These are phyloP conservation scores for Apiotrichum sp. DNA, from an alignment of 1,284 basidiomycete species.

Conservation along the genomic window DNA sequence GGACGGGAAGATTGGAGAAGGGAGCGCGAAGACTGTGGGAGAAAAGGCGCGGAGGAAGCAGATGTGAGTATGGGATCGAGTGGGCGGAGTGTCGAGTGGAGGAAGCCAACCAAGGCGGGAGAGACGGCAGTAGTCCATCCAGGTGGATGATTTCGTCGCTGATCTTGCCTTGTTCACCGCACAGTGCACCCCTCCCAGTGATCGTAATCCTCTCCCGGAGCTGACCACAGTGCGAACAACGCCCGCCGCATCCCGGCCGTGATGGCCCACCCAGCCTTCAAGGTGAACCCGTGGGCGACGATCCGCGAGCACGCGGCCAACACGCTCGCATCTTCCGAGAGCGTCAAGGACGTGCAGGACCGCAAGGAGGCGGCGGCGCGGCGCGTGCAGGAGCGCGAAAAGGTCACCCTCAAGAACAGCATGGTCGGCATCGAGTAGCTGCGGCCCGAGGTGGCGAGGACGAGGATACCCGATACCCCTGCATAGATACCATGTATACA, in stretches of 20 bases:
- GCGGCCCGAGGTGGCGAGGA: neutral
- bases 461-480: neutral
- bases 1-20: constrained; percentile 38
- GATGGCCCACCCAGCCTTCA: constrained; percentile 41
- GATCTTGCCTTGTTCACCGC: too few relatives aligned
- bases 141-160: too few relatives aligned
- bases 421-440: constrained; percentile 16
- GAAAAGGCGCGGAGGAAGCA: constrained; percentile 40
- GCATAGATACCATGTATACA: constrained; percentile 1
- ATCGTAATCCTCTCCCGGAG: too few relatives aligned
- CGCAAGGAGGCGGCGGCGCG: constrained; percentile 1
- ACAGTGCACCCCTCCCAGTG: too few relatives aligned
- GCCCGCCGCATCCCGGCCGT: constrained; percentile 40
- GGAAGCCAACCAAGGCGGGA: neutral
- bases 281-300: constrained; percentile 44
- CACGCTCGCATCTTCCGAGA: constrained; percentile 28
- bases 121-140: neutral
- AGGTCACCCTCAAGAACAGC: neutral
- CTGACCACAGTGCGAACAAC: constrained; percentile 23
- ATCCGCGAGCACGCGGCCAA: constrained; percentile 45
- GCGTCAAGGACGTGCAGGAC: constrained; percentile 9
- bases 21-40: constrained; percentile 36
- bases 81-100: neutral
- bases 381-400: constrained; percentile 1
- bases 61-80: constrained; percentile 32